phyloP scores from a whole-genome alignment of 1,139 yeast species.

The Geotrichum restrictum region DNA sequence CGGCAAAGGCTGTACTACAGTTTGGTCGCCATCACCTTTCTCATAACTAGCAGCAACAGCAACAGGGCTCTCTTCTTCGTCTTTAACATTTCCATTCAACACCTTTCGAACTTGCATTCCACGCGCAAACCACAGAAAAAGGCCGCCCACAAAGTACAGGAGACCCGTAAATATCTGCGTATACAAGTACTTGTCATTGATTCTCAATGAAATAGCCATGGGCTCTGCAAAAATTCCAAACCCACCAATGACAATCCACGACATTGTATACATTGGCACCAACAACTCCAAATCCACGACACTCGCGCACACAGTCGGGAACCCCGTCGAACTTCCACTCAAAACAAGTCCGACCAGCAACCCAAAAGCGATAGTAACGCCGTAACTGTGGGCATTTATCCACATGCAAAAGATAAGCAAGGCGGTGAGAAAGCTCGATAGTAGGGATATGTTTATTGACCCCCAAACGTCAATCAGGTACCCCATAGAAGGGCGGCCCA shows the following conservation, averaged over 20 bases:
- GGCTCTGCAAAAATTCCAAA: constrained; percentile 45
- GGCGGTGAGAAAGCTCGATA: constrained; percentile 33
- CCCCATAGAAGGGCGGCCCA: constrained; percentile 68
- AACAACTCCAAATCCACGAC: constrained; percentile 47
- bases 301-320: constrained; percentile 45
- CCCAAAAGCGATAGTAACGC: constrained; percentile 49
- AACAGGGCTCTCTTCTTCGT: not conserved
- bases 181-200: constrained; percentile 49
- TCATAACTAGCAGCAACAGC: too few species aligned
- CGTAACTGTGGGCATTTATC: constrained; percentile 56
- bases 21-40: too few species aligned
- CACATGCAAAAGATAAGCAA: constrained; percentile 52
- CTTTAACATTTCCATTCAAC: not conserved
- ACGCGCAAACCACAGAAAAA: constrained; percentile 7
- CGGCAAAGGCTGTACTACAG: too few species aligned
- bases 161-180: constrained; percentile 60
- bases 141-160: constrained; percentile 5
- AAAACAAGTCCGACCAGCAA: constrained; percentile 48
- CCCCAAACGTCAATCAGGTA: constrained; percentile 55
- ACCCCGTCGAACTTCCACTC: constrained; percentile 48
- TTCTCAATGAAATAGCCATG: constrained; percentile 26
- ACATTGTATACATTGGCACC: constrained; percentile 59
- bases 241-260: constrained; percentile 48
- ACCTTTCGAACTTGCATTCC: constrained; percentile 7
- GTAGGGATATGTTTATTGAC: constrained; percentile 49